Evolutionary conservation across 176 grass and related monocot species (phyloP), one percentile per base, ranked within the genome.

Genomic region (Themeda triandra): DNA sequence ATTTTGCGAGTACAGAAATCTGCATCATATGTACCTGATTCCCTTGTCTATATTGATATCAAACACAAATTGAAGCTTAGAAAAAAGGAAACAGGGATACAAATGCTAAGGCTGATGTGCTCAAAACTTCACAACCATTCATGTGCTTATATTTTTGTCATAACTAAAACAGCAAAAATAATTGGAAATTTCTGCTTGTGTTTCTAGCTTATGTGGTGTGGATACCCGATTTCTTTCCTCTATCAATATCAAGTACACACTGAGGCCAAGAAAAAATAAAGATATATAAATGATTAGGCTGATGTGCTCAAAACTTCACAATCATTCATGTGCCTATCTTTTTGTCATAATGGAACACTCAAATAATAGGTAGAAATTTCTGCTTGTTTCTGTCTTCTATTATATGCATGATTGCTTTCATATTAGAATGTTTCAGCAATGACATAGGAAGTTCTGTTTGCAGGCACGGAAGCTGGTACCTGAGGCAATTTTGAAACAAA

Each of bases 381-480:
- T 63, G n/a, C 11, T 51, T 73, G 28, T 72, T 13, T 71, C 29
- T 63, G 63, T 37, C 49, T 69, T 28, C 15, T 17, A 63, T 77
- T 28, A 71, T 41, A 63, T 77, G 3, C 59, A 21, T n/a, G 6
- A 39, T 24, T 72, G 6, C 42, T 41, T 66, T 40, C 30, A 79
- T 66, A 31, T 73, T 82, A 33, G 62, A 87, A 58, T 62, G 44
- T 69, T 82, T 77, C 15, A 68, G 33, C 30, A 8, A 59, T 87
- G 60, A 65, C 78, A 48, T 48, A 17, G 45, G 14, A 48, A 48
- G 45, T 48, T 48, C 45, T 48, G 14, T 48, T 86, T 92, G 40
- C 85, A 99, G 97, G 93, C 90, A 64, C 87, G 97, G 19, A 40
- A 68, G 17, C 78, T 83, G 35, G 91, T 99, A 83, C 87, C 97